Base-by-base conservation (phyloP, 148 eudicot species). In the Dysphania ambrosioides region DNA sequence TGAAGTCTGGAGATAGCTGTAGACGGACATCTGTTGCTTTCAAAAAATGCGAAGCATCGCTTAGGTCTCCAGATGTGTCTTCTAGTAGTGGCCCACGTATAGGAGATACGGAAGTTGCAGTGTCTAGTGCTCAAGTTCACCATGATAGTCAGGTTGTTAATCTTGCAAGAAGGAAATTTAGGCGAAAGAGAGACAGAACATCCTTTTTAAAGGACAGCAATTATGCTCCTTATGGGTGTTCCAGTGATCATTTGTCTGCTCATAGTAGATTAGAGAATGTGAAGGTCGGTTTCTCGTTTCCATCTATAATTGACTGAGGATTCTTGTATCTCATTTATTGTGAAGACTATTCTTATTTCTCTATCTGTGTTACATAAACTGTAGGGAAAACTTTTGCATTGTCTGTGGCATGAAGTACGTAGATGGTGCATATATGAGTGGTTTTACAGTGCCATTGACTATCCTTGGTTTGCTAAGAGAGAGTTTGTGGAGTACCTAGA, bases 401-500 rank as follows among this genome's bases (percentile, higher is more conserved):
- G 72, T 68, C 79, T 84, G 40, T 72, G 67, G 44, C 70, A 58
- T 75, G 77, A 74, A 70, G 74, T 82, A 66, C 79, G 85, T 53
- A 72, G 80, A 67, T 84, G 87, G 87, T 84, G 87, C 42, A 75
- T 72, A 26, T 84, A 78, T 79, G 87, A 84, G 78, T 81, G 87
- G 87, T 84, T 84, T 74, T 84, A 84, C 75, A 78, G 87, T 66
- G 87, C 87, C 66, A 76, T 84, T 81, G 87, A 84, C 55, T 84
- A 84, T 66, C 87, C 84, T 26, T 84, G 87, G 87, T 84, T 84
- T 76, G 82, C 82, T 16, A 81, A 79, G 64, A 59, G 62, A 63
- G 87, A 84, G 67, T 84, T 84, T 73, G 76, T 81, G 63, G 87
- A 81, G 62, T 84, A 84, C 77, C 76, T 84, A 65, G 76, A 78